Base-by-base conservation (phyloP, 305 asterid genomes). In the Fraxinus velutina region DNA sequence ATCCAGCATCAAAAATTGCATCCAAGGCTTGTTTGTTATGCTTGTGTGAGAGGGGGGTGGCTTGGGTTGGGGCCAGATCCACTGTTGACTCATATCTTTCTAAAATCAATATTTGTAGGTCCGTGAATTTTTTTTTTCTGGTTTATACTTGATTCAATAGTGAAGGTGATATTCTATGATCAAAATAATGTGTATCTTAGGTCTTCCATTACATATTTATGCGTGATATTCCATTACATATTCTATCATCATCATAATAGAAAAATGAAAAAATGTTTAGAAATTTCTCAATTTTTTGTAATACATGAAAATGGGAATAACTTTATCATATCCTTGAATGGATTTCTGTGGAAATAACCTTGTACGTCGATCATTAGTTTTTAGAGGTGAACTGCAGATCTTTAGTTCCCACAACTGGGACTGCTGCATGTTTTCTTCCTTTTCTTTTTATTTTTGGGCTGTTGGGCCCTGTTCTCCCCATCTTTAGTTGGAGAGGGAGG, bases 401-500 rank as follows among this genome's bases (percentile, higher is more conserved):
- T 42, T n/a, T n/a, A n/a, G 10, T 55, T 55, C 27, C 8, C 24
- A 55, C 24, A 55, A 55, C 2, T 55, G 66, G 66, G 22, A 55
- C 22, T 1, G 66, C 66, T 55, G 66, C 66, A 55, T 5, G 19
- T 55, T 55, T 55, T 6, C 66, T 17, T 19, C 66, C 9, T 55
- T 55, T 55, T 17, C 64, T 17, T 17, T 17, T 17, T n/a, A 5
- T 17, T 55, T 78, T 22, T 27, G 13, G n/a, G 50, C 27, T 27
- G n/a, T 36, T 2, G 22, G 17, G 50, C 77, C 55, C 57, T 19
- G 39, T 17, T 34, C 34, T 73, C 55, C 50, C 8, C 29, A 44
- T 73, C n/a, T 73, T 60, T 60, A 21, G 70, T 60, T 70, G 81
- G 30, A 47, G 50, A 68, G 73, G 33, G 73, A 30, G 37, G 73